phyloP scores from a whole-genome alignment of 192 early-diverging fungal genomes.

The Glomus cerebriforme region DNA sequence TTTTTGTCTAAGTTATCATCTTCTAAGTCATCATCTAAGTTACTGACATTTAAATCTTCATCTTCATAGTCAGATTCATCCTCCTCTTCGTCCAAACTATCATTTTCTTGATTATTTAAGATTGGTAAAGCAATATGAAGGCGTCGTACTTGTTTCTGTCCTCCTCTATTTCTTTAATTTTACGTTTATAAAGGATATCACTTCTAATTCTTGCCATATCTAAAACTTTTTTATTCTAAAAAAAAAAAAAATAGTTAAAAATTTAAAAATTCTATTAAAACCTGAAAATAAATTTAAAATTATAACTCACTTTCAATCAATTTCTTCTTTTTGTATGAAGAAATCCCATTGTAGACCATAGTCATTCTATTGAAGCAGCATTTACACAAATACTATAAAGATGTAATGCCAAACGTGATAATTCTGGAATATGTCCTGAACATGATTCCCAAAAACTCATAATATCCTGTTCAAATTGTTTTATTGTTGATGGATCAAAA shows the following conservation, averaged over 20 bases:
- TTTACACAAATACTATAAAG: constrained; percentile 4
- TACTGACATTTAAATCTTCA: background rate
- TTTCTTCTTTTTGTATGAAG: background rate
- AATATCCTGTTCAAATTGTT: constrained; percentile 11
- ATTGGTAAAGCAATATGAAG: background rate
- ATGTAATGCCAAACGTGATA: background rate
- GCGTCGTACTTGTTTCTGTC: background rate
- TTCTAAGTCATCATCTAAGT: no score
- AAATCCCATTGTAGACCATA: constrained; percentile 1
- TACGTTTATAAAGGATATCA: no score
- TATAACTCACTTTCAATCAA: background rate
- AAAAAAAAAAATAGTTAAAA: no score
- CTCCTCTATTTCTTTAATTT: no score
- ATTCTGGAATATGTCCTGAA: background rate
- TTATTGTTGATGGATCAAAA: background rate
- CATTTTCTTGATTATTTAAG: background rate
- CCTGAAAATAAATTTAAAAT: no score
- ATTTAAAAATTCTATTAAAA: no score
- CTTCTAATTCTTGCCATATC: no score
- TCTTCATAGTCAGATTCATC: no score
- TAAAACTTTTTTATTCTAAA: no score
- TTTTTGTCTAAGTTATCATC: background rate
- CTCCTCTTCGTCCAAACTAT: no score
- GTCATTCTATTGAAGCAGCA: background rate
- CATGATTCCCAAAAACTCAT: background rate